Evolutionary conservation across 352 stramenopile species (phyloP).

Genomic region (Globisporangium okanoganense): DNA sequence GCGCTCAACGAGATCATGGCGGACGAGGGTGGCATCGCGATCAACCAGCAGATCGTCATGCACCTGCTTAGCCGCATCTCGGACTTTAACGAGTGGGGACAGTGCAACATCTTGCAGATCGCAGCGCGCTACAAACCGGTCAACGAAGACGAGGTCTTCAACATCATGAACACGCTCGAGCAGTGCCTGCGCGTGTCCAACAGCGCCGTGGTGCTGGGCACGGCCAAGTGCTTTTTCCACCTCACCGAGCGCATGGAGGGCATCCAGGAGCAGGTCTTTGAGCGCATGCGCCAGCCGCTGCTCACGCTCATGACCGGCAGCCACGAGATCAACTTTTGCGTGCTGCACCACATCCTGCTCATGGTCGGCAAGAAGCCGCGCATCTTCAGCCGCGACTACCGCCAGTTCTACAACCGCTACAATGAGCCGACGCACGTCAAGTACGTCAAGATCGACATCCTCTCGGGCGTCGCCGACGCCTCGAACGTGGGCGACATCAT

Average conservation of each 20-base stretch:
- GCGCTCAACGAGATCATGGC: slow-evolving; percentile 98
- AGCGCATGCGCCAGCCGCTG: slow-evolving; percentile 93
- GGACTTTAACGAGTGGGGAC: slow-evolving; percentile 99
- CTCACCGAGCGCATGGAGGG: slow-evolving; percentile 92
- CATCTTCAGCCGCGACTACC: slow-evolving; percentile 97
- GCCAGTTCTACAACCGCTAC: slow-evolving; percentile 97
- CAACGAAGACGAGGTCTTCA: slow-evolving; percentile 95
- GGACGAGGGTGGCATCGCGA: slow-evolving; percentile 95
- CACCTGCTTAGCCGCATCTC: slow-evolving; percentile 97
- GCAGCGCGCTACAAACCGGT: slow-evolving; percentile 93
- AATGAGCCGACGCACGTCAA: slow-evolving; percentile 98
- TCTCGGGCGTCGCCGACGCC: slow-evolving; percentile 93
- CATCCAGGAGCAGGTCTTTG: slow-evolving; percentile 87
- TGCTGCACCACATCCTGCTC: slow-evolving; percentile 96
- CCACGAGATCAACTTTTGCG: slow-evolving; percentile 92
- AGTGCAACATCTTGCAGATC: slow-evolving; percentile 96
- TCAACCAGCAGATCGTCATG: slow-evolving; percentile 97
- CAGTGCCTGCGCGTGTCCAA: slow-evolving; percentile 95
- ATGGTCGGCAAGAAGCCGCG: slow-evolving; percentile 93
- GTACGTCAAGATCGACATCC: slow-evolving; percentile 96
- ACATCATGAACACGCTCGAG: slow-evolving; percentile 98
- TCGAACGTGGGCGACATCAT: slow-evolving; percentile 96
- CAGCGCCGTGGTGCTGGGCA: slow-evolving; percentile 94
- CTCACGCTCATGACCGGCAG: slow-evolving; percentile 97
- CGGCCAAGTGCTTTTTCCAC: slow-evolving; percentile 97